Base-by-base conservation (phyloP, 83 land plant species). In the Larix sibirica region DNA sequence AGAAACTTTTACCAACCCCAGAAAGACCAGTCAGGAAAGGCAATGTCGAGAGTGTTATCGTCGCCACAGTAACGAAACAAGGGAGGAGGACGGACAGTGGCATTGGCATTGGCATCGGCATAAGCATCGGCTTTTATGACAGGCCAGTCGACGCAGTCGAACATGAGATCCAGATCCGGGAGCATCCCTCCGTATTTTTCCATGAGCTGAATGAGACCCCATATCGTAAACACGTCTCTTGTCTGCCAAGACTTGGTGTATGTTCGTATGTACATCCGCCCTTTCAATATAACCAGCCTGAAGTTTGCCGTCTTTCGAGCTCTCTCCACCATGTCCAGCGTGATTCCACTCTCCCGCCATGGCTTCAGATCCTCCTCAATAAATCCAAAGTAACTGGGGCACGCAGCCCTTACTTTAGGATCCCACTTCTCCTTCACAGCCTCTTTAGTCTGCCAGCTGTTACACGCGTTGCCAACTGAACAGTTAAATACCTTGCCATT, bases 21-120 rank as follows among this genome's bases (percentile, higher is more conserved):
- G 82, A 89, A 95, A 21, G 94, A 90, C 97, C 97, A 95, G 73
- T 95, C 97, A 0, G 97, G 97, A 79, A 95, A 92, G 26, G 90
- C 87, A 79, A 95, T 91, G 71, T 89, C 94, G 21, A 83, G 64
- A 9, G 83, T 77, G 5, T 4, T 13, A 3, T 24, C 78, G 63
- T 87, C 87, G 4, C 81, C 62, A 79, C 97, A 95, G 81, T 95
- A 95, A 2, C 87, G 77, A 40, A 95, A 92, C 50, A 95, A 17
- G 2, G 96, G 92, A 13, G 93, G 92, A 18, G 90, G 90, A 1
- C 80, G n/a, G 21, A 2, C 69, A 33, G 63, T 18, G 20, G 80
- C 21, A 17, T n/a, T 31, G 36, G 50, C 60, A 12, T 61, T 62
- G 47, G 62, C 60, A 12, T 61, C 44, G 47, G 62, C 38, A 65